Conservation (phyloP, 192 early-diverging fungal species). For the Backusella australiensis region DNA sequence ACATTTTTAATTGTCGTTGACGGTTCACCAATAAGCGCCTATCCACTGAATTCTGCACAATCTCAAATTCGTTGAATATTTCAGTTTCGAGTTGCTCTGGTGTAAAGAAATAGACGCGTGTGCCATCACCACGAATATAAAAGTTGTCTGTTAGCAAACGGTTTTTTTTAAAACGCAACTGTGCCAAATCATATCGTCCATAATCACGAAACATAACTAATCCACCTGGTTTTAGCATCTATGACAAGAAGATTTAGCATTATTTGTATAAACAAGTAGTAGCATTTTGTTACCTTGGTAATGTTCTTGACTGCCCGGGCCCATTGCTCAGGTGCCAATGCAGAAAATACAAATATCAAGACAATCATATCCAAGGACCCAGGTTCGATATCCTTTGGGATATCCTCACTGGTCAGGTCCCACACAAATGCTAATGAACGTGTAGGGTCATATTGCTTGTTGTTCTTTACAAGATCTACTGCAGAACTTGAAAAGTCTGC, state of each 20-base stretch:
- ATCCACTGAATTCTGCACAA: constrained; percentile 92
- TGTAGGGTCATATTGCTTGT: constrained; percentile 64
- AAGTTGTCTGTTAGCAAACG: constrained; percentile 90
- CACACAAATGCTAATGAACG: constrained; percentile 91
- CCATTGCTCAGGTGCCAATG: constrained; percentile 86
- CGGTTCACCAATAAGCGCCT: constrained; percentile 92
- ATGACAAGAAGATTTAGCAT: neutral
- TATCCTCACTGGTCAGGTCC: constrained; percentile 78
- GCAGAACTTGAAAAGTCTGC: constrained; percentile 92
- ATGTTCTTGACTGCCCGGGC: constrained; percentile 79
- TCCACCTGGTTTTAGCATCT: constrained; percentile 87
- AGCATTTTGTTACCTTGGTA: constrained; percentile 47
- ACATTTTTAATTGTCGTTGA: constrained; percentile 91
- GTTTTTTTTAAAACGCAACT: constrained; percentile 93
- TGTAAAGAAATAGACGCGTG: constrained; percentile 93
- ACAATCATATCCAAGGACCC: constrained; percentile 87
- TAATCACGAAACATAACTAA: constrained; percentile 91
- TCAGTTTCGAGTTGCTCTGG: constrained; percentile 44
- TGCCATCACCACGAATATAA: constrained; percentile 97
- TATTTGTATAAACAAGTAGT: neutral
- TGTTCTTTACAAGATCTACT: constrained; percentile 88
- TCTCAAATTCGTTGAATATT: constrained; percentile 43
- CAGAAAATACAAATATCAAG: constrained; percentile 95
- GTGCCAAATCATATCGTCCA: constrained; percentile 96
- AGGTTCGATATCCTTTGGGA: constrained; percentile 69